Evolutionary conservation across 257 asterid genomes (phyloP), one percentile per base, ranked within the genome.

Genomic region (Mitragyna speciosa): DNA sequence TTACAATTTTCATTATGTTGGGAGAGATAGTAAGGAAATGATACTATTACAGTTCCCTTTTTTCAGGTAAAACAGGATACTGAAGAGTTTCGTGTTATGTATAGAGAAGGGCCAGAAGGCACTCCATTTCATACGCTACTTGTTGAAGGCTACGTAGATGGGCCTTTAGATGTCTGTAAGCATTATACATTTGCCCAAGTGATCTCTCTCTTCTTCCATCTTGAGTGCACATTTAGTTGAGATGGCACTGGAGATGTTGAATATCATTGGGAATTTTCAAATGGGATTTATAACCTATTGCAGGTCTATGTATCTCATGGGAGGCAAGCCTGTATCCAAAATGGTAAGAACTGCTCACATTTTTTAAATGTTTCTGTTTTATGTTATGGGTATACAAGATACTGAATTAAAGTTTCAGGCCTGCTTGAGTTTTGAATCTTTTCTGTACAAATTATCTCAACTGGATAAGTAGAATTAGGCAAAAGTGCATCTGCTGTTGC

Each of bases 91-190:
- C 91, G 99, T 47, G 97, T 95, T 47, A 95, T 95, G 99, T 95
- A 95, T 83, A 83, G 94, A 81, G 97, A 91, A 86, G 99, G 99
- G 66, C 95, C 92, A 30, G 95, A 90, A 74, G 97, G 95, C 80
- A 91, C 97, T 78, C 99, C 97, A 12, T 88, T 88, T 70, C 98
- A 95, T 64, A 85, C 97, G 51, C 84, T 95, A 73, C 97, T 95
- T 43, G 93, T 81, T 48, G 99, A 95, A 87, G 99, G 99, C 85
- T 95, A 85, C 72, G 95, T 95, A 28, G 97, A 93, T 80, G 99
- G 97, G 33, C 96, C 99, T 1, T 59, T 86, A 8, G 99, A 95
- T 88, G 94, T 91, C 88, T 93, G 99, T 95, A 93, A 91, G 99
- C 81, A 82, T 77, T 61, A 76, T 41, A 66, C 11, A 63, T 73